These are phyloP conservation scores for Pythium sukuiense DNA, from an alignment of 352 stramenopile species.

Conservation along the genomic window DNA sequence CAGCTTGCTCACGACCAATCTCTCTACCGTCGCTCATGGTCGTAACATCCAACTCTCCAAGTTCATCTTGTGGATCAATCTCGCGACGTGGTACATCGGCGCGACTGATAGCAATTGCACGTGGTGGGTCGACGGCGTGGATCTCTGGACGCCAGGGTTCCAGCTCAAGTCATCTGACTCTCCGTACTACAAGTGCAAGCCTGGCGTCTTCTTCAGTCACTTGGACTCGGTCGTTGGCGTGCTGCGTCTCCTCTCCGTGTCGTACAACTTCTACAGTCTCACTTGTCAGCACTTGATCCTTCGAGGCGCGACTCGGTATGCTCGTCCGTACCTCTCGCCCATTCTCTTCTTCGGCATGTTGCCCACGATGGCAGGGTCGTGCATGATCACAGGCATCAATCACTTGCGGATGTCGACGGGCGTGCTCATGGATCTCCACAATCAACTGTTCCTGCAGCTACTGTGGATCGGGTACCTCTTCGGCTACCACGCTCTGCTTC, in stretches of 20 bases:
- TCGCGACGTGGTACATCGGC: slow-evolving; percentile 28
- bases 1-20: slow-evolving; percentile 13
- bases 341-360: slow-evolving; percentile 21
- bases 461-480: slow-evolving; percentile 21
- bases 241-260: slow-evolving; percentile 15
- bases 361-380: slow-evolving; percentile 11
- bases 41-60: slow-evolving; percentile 26
- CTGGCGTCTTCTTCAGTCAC: background rate
- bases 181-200: slow-evolving; percentile 25
- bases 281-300: slow-evolving; percentile 22
- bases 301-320: slow-evolving; percentile 15
- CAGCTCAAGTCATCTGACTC: slow-evolving; percentile 15
- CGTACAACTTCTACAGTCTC: slow-evolving; percentile 28
- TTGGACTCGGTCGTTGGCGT: slow-evolving; percentile 10
- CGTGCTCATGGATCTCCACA: slow-evolving; percentile 12
- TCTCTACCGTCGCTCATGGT: slow-evolving; percentile 20
- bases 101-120: slow-evolving; percentile 22
- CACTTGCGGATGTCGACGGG: slow-evolving; percentile 3
- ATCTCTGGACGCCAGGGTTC: slow-evolving; percentile 23
- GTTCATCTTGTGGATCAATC: slow-evolving; percentile 19
- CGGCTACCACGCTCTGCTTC: slow-evolving; percentile 12
- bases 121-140: slow-evolving; percentile 24
- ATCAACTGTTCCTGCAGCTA: slow-evolving; percentile 17
- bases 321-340: slow-evolving; percentile 2
- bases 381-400: slow-evolving; percentile 21